Conservation (phyloP, 83 land plant genomes). For the Diphasiastrum complanatum region DNA sequence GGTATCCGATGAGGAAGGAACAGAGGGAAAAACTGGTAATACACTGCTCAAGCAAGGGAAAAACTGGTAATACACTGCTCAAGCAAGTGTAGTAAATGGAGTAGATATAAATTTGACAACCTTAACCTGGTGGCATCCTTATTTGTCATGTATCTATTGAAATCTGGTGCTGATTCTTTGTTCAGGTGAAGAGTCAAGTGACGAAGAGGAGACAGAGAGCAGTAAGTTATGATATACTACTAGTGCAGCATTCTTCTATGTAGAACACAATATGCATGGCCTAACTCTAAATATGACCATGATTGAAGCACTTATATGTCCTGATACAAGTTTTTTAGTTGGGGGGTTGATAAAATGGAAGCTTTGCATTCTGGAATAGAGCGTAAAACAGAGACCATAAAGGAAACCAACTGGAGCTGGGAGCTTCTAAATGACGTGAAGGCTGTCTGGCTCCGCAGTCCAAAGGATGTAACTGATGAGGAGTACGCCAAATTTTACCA, state of each 20-base stretch:
- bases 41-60: background rate
- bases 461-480: conserved; percentile 98
- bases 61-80: no score
- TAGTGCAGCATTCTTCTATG: no score
- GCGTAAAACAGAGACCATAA: conserved; percentile 65
- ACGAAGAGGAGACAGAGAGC: conserved; percentile 36
- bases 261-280: no score
- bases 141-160: no score
- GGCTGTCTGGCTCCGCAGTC: conserved; percentile 90
- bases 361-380: conserved; percentile 23
- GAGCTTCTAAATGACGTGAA: conserved; percentile 90
- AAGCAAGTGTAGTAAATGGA: background rate
- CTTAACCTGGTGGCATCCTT: no score
- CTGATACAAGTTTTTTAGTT: background rate
- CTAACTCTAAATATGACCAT: no score
- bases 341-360: no score
- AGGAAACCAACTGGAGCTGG: conserved; percentile 85
- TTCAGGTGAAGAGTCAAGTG: conserved; percentile 45
- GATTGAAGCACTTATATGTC: background rate
- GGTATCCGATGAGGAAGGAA: conserved; percentile 45
- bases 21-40: background rate
- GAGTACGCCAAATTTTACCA: conserved; percentile 90
- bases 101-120: background rate
- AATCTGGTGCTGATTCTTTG: no score
- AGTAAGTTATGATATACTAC: no score